phyloP scores from a whole-genome alignment of 331 rosid genomes.

The Malus hybrid region DNA sequence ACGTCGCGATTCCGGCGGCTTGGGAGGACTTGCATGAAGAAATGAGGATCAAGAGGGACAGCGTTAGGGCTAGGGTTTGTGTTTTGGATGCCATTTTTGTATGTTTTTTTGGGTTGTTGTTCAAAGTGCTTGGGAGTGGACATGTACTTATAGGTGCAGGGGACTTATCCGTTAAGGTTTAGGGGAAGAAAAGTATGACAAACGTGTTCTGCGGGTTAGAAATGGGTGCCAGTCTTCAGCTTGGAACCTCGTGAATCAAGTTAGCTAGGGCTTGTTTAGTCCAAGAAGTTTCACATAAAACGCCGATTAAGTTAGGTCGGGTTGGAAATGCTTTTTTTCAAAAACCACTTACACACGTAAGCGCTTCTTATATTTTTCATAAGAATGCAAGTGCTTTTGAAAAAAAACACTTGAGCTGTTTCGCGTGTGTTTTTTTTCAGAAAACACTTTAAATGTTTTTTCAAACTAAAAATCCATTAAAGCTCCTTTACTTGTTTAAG shows the following conservation, averaged over 20 bases:
- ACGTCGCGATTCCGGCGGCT: constrained; percentile 40
- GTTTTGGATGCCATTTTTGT: constrained; percentile 25
- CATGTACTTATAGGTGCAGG: constrained; percentile 22
- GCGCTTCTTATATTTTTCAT: no score
- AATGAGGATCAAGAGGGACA: constrained; percentile 18
- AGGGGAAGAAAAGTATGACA: constrained; percentile 11
- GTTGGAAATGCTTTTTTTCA: no score
- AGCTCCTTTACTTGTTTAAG: no score
- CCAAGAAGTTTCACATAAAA: background rate
- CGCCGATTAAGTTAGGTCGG: no score
- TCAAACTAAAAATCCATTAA: no score
- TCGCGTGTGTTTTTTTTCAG: no score
- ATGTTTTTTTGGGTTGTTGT: background rate
- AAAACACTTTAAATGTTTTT: no score
- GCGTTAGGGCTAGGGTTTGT: constrained; percentile 4
- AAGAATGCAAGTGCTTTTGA: no score
- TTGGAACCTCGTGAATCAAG: no score
- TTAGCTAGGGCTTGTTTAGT: no score
- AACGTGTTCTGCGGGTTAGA: constrained; percentile 5
- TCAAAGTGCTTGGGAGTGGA: background rate
- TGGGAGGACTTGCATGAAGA: constrained; percentile 15
- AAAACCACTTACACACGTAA: no score
- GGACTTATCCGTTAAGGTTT: background rate
- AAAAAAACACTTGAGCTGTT: no score
- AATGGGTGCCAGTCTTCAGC: background rate